A percentile compares a stretch with the other conserved stretches of the same genome.
Conservation (phyloP, 1,139 yeast species). For the Hyphopichia wangnamkhiaoensis region DNA sequence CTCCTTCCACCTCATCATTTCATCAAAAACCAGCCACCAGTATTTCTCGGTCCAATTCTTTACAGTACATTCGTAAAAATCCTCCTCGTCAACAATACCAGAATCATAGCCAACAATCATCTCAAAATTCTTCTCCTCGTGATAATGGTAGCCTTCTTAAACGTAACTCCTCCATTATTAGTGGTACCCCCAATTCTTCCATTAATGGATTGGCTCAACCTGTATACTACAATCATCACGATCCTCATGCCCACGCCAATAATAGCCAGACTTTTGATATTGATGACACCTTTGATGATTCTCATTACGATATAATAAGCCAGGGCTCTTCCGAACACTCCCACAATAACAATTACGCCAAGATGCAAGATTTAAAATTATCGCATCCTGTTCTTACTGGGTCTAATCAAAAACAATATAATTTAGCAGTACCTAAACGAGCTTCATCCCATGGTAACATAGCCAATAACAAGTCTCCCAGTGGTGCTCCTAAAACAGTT, state of each 20-base stretch:
- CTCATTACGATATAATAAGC: constrained; percentile 29
- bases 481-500: constrained; percentile 38
- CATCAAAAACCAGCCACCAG: background rate
- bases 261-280: constrained; percentile 20
- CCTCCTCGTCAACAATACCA: constrained; percentile 1
- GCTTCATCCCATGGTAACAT: constrained; percentile 1
- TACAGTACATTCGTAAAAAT: constrained; percentile 1
- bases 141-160: constrained; percentile 16
- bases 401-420: background rate
- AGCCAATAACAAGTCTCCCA: too few species aligned
- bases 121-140: background rate
- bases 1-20: constrained; percentile 6
- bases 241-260: constrained; percentile 4
- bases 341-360: constrained; percentile 22
- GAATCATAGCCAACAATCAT: constrained; percentile 6
- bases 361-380: constrained; percentile 27
- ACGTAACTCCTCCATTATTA: constrained; percentile 10
- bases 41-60: constrained; percentile 6
- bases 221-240: constrained; percentile 9
- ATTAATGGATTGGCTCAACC: constrained; percentile 15
- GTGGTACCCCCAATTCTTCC: constrained; percentile 7
- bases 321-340: constrained; percentile 21
- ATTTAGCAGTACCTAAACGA: background rate
- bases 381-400: constrained; percentile 9
- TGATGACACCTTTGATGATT: constrained; percentile 31